These are phyloP conservation scores for Hebeloma cylindrosporum DNA, from an alignment of 768 basidiomycete genomes.

Conservation along the genomic window DNA sequence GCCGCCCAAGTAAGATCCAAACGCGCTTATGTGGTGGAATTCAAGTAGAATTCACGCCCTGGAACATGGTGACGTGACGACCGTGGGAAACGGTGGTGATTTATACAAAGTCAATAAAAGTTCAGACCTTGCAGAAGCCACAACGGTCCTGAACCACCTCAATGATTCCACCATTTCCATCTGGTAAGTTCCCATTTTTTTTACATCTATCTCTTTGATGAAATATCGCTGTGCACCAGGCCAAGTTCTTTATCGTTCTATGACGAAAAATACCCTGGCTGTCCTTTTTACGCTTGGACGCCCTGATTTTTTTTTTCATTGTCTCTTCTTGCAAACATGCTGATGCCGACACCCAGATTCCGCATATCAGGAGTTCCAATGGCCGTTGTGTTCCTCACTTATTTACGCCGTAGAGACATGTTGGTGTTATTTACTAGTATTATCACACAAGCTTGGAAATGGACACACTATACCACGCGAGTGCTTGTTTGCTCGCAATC, in stretches of 20 bases:
- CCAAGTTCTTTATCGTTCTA: slow-evolving; percentile 43
- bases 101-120: not conserved
- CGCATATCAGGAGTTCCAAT: no score
- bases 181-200: slow-evolving; percentile 23
- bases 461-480: no score
- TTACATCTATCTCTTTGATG: slow-evolving; percentile 38
- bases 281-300: slow-evolving; percentile 52
- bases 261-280: slow-evolving; percentile 49
- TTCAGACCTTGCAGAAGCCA: no score
- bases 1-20: no score
- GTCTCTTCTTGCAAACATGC: not conserved
- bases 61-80: not conserved
- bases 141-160: no score
- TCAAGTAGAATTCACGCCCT: no score
- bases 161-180: not conserved
- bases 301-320: slow-evolving; percentile 39
- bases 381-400: no score
- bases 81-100: not conserved
- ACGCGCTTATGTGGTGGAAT: no score
- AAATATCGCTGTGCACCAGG: slow-evolving; percentile 60
- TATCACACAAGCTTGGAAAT: no score
- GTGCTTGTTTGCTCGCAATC: no score
- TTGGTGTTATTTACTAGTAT: not conserved
- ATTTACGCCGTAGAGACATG: slow-evolving; percentile 4
- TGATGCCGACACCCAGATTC: slow-evolving; percentile 8